Evolutionary conservation across 345 rosid species (phyloP).

Genomic region (Jatropha curcas): DNA sequence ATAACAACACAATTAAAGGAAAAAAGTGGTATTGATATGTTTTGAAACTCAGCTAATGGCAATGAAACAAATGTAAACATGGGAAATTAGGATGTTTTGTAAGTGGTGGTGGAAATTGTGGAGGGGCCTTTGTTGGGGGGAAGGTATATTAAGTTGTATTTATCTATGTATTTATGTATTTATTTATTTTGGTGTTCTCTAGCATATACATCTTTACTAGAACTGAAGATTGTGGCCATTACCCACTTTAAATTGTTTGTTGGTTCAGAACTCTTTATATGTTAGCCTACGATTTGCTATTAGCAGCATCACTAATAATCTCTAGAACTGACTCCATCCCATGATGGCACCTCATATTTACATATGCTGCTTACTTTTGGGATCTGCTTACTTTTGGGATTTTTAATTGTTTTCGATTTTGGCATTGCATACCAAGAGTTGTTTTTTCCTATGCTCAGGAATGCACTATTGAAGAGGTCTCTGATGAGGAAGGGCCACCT

Average conservation of each 20-base stretch:
- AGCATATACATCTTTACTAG: background rate
- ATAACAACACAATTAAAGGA: background rate
- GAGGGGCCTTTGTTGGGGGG: too few species aligned
- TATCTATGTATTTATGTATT: too few species aligned
- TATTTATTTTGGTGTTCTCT: background rate
- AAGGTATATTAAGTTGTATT: too few species aligned
- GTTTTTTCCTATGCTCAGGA: conserved; percentile 47
- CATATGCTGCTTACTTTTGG: background rate
- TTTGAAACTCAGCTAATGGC: too few species aligned
- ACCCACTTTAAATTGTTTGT: background rate
- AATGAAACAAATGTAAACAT: too few species aligned
- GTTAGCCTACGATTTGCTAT: too few species aligned
- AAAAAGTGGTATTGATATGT: too few species aligned
- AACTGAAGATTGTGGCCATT: background rate
- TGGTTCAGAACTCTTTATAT: background rate
- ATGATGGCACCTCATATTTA: background rate
- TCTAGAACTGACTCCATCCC: too few species aligned
- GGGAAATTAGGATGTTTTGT: too few species aligned
- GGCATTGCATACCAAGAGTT: background rate
- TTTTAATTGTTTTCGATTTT: conserved; percentile 19
- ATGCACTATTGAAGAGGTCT: conserved; percentile 74
- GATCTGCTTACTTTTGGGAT: too few species aligned
- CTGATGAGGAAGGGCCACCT: conserved; percentile 72
- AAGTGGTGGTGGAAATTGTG: too few species aligned
- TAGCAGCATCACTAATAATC: too few species aligned